Evolutionary conservation across 345 rosid species (phyloP).

Genomic region (Eucalyptus paniculata): DNA sequence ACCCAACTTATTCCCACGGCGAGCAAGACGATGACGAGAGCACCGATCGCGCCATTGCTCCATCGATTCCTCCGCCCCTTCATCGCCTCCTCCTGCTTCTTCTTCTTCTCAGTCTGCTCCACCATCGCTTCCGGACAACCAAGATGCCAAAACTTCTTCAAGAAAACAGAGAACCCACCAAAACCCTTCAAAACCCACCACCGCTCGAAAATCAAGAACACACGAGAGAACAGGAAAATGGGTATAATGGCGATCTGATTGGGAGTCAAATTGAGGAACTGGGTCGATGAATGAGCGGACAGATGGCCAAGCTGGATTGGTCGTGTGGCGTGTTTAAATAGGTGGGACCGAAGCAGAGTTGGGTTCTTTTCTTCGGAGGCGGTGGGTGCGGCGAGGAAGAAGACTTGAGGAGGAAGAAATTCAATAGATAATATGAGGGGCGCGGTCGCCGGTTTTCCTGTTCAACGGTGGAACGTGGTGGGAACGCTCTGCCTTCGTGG

Average conservation of each 20-base stretch:
- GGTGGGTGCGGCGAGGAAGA: neutral
- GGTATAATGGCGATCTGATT: neutral
- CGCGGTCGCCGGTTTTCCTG: neutral
- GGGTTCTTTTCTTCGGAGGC: neutral
- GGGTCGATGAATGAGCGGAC: neutral
- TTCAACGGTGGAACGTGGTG: neutral
- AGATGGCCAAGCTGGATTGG: neutral
- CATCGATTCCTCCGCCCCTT: neutral
- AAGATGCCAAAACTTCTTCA: neutral
- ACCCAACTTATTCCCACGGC: slow-evolving; percentile 1
- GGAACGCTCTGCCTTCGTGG: neutral
- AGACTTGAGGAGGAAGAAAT: neutral
- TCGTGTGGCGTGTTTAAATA: neutral
- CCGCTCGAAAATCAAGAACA: neutral
- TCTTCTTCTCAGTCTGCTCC: slow-evolving; percentile 1
- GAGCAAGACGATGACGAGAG: neutral
- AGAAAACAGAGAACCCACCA: neutral
- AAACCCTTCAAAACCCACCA: neutral
- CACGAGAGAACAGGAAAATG: neutral
- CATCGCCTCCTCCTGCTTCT: neutral
- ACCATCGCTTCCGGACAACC: neutral
- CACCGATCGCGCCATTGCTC: neutral
- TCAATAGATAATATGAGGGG: neutral
- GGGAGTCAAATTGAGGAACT: neutral
- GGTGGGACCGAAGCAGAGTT: neutral